phyloP scores from a whole-genome alignment of 768 basidiomycete genomes.

The Lactarius deliciosus region DNA sequence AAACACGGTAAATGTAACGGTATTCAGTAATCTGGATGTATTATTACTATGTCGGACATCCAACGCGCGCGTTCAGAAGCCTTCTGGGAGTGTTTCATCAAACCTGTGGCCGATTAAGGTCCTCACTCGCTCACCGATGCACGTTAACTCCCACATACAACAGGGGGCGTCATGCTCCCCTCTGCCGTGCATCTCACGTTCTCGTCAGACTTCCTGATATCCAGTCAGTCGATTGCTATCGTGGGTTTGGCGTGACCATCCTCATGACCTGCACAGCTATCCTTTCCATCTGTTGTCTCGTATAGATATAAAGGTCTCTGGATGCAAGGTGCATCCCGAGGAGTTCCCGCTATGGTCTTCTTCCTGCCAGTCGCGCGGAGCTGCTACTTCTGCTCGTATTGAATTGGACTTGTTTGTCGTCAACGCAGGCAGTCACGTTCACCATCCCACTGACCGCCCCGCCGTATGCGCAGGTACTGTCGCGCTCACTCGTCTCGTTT shows the following conservation, averaged over 20 bases:
- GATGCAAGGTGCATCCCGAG: background rate
- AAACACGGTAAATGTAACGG: slow-evolving; percentile 27
- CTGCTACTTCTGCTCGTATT: slow-evolving; percentile 7
- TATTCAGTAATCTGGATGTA: slow-evolving; percentile 24
- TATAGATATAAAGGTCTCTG: background rate
- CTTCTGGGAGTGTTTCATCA: background rate
- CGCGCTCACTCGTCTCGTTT: slow-evolving; percentile 48
- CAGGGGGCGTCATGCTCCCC: background rate
- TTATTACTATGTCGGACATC: slow-evolving; percentile 11
- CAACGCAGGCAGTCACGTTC: slow-evolving; percentile 16
- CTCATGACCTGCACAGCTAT: background rate
- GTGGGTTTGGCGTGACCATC: background rate
- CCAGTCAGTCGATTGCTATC: background rate
- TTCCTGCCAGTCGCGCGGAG: background rate
- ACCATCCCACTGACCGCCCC: slow-evolving; percentile 17
- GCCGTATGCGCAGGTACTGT: slow-evolving; percentile 2
- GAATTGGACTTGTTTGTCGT: background rate
- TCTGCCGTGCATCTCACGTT: background rate
- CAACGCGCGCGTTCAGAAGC: slow-evolving; percentile 4
- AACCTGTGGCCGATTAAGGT: background rate
- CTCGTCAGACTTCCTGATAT: background rate
- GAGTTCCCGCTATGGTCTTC: background rate
- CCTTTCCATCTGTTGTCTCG: background rate
- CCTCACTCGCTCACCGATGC: background rate
- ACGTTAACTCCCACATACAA: background rate